Base-by-base conservation (phyloP, 148 eudicot genomes). In the Vaccinium darrowii region DNA sequence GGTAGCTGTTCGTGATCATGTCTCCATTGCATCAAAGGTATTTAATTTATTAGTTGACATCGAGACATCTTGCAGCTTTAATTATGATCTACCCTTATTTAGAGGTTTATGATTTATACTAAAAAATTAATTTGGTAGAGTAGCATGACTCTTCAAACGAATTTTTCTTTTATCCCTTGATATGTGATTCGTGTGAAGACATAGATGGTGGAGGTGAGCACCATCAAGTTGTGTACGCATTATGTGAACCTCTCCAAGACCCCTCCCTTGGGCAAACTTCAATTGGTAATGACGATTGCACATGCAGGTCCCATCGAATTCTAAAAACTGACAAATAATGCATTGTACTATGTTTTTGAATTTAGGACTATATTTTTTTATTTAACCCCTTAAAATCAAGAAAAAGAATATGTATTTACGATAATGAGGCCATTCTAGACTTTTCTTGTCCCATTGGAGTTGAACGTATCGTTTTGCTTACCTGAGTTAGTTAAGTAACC, bases 1-100 rank as follows among this genome's bases (percentile, higher is more conserved):
- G 87, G 99, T 90, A 74, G 97, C 92, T 80, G 86, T 96, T 52
- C 88, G 96, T 63, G 99, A 96, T 89, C 99, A 96, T 85, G 94
- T 93, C 83, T 89, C 93, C 82, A 89, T 96, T 82, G 90, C 84
- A 63, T 93, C 98, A 62, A 93, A 94, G 93, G 99, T 96, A 88
- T 67, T 69, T 69, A 47, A 25, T 65, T 7, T 52, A 82, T 49
- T 82, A 51, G 49, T 69, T 82, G 25, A 52, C 25, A 5, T 69
- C 21, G 14, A 51, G 39, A 16, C 11, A 30, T 57, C 56, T 23
- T 67, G 21, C 5, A 9, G 23, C 23, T 82, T 65, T 49, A 25
- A 16, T 67, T 16, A 39, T 69, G 23, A 25, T 8, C 72, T 50
- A 27, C 60, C 47, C 19, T 82, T 23, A 50, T 65, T 50, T 7